Conservation (phyloP, 2,329 filamentous ascomycete genomes). For the Fusarium proliferatum region DNA sequence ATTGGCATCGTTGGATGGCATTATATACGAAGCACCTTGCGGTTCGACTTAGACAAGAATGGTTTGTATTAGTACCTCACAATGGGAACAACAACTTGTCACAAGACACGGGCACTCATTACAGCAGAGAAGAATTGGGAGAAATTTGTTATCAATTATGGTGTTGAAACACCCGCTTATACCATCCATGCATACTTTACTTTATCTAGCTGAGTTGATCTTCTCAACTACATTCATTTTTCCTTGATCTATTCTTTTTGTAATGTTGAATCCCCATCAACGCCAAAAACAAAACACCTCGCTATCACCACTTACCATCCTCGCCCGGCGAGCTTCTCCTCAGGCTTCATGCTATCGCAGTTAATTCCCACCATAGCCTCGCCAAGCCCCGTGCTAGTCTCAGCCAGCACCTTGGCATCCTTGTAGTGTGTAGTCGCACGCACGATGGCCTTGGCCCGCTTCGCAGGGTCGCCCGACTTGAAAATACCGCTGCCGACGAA, state of each 20-base stretch:
- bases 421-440: slow-evolving; percentile 91
- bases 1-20: background rate
- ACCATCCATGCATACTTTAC: slow-evolving; percentile 6
- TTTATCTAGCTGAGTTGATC: slow-evolving; percentile 8
- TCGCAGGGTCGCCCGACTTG: slow-evolving; percentile 91
- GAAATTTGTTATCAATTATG: slow-evolving; percentile 22
- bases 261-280: slow-evolving; percentile 31
- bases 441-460: slow-evolving; percentile 94
- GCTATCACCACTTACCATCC: slow-evolving; percentile 73
- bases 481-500: slow-evolving; percentile 98
- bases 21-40: background rate
- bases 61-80: background rate
- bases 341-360: slow-evolving; percentile 78
- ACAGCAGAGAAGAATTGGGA: background rate
- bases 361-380: slow-evolving; percentile 99
- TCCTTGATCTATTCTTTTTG: background rate
- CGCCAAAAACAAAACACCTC: slow-evolving; percentile 10
- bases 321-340: slow-evolving; percentile 84
- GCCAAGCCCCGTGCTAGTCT: slow-evolving; percentile 89
- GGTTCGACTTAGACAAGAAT: background rate
- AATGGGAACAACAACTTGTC: background rate
- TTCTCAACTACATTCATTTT: background rate
- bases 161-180: slow-evolving; percentile 28
- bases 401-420: slow-evolving; percentile 85
- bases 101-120: background rate